phyloP scores from a whole-genome alignment of 23 red algal genomes.

The Gracilaria gracilis region DNA sequence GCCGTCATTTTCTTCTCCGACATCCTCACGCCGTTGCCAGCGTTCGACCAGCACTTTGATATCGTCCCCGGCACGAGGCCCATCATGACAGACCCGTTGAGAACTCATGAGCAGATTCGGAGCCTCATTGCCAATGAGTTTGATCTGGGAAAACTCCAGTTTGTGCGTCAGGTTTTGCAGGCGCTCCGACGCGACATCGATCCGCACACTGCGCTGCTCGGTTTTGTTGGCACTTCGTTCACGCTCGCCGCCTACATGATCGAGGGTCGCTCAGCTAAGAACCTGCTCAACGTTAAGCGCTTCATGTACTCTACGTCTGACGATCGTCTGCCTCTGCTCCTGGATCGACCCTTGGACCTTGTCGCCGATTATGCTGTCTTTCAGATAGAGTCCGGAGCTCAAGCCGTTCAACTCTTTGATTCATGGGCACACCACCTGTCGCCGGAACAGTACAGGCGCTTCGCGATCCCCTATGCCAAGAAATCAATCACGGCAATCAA shows the following conservation, averaged over 20 bases:
- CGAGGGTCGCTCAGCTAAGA: slow-evolving; percentile 75
- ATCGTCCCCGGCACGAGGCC: slow-evolving; percentile 78
- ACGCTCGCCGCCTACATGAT: slow-evolving; percentile 90
- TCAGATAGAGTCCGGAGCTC: slow-evolving; percentile 79
- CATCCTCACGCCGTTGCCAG: slow-evolving; percentile 92
- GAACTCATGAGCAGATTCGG: slow-evolving; percentile 22
- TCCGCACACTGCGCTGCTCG: slow-evolving; percentile 56
- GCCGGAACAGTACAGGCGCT: slow-evolving; percentile 78
- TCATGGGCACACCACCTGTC: slow-evolving; percentile 91
- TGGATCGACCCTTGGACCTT: slow-evolving; percentile 47
- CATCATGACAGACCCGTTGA: slow-evolving; percentile 60
- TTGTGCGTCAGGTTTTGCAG: slow-evolving; percentile 72
- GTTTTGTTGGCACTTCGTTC: slow-evolving; percentile 90
- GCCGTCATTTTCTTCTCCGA: slow-evolving; percentile 95
- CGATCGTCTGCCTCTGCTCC: slow-evolving; percentile 29
- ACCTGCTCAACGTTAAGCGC: slow-evolving; percentile 74
- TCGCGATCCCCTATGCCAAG: slow-evolving; percentile 65
- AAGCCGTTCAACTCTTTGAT: slow-evolving; percentile 94
- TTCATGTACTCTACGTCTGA: slow-evolving; percentile 77
- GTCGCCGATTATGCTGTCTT: slow-evolving; percentile 80
- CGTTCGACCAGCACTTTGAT: slow-evolving; percentile 84
- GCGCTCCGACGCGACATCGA: slow-evolving; percentile 30
- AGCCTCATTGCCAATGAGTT: slow-evolving; percentile 18
- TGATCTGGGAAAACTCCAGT: slow-evolving; percentile 48
- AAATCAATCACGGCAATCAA: slow-evolving; percentile 36